A percentile compares a stretch with the other conserved stretches of the same genome.
These are phyloP conservation scores for Psidium friedrichsthalianum DNA, from an alignment of 345 rosid species.

Conservation along the genomic window DNA sequence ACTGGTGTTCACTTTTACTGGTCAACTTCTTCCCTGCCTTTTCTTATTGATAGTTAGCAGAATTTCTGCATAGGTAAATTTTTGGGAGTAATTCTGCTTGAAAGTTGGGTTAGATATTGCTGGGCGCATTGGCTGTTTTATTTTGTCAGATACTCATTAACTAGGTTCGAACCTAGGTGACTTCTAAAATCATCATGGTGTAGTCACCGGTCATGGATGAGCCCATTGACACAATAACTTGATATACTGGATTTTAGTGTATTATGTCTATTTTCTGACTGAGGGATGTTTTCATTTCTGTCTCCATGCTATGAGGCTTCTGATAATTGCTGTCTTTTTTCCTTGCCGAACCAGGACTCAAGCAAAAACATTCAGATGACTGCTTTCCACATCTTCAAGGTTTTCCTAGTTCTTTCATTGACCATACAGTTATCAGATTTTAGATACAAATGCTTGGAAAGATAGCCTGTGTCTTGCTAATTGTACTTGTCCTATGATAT, in stretches of 20 bases:
- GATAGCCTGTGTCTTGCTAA: neutral
- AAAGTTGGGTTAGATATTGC: neutral
- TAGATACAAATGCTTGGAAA: neutral
- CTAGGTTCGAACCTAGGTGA: neutral
- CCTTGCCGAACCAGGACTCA: constrained; percentile 51
- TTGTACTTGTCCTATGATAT: neutral
- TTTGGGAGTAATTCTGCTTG: neutral
- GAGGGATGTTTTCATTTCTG: neutral
- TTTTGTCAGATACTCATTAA: neutral
- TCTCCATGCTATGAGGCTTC: neutral
- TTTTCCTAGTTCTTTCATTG: neutral
- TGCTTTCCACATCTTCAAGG: constrained; percentile 98
- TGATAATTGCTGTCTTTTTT: neutral
- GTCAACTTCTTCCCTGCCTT: neutral
- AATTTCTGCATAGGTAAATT: neutral
- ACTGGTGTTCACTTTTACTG: neutral
- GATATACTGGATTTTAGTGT: neutral
- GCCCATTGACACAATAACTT: neutral
- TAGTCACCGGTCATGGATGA: neutral
- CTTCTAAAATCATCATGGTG: neutral
- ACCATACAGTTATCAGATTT: neutral
- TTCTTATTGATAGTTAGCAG: neutral
- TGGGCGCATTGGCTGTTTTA: neutral
- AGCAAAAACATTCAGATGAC: constrained; percentile 88
- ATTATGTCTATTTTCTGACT: neutral